These are phyloP conservation scores for Diaporthe destruens DNA, from an alignment of 2,329 filamentous ascomycete species.

Conservation along the genomic window DNA sequence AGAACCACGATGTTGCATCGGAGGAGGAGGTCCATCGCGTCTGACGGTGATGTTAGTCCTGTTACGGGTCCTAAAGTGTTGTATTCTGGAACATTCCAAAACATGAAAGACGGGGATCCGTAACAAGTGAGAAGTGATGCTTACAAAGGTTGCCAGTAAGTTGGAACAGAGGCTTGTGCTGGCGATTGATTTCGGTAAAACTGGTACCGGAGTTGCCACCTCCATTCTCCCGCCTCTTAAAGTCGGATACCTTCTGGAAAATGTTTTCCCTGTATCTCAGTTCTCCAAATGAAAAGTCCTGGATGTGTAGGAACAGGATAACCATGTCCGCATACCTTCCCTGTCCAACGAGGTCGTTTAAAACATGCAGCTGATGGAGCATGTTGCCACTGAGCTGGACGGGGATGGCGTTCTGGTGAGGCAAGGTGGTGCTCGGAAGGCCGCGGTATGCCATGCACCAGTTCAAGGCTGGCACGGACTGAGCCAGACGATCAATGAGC, in stretches of 20 bases:
- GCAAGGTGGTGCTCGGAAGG: background rate
- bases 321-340: constrained; percentile 43
- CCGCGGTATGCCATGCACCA: too few relatives aligned
- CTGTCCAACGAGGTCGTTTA: background rate
- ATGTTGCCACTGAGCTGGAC: background rate
- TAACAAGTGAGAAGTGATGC: too few relatives aligned
- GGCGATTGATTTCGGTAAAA: rapidly evolving
- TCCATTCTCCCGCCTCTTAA: constrained; percentile 57
- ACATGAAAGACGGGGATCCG: too few relatives aligned
- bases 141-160: constrained; percentile 53
- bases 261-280: constrained; percentile 59
- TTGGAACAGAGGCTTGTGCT: constrained; percentile 39
- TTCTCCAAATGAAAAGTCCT: too few relatives aligned
- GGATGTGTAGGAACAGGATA: background rate
- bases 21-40: constrained; percentile 58
- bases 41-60: too few relatives aligned
- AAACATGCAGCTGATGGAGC: background rate
- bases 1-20: constrained; percentile 63
- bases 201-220: constrained; percentile 44
- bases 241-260: constrained; percentile 59
- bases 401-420: too few relatives aligned
- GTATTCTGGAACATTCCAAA: too few relatives aligned
- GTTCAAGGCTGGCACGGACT: too few relatives aligned
- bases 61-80: too few relatives aligned
- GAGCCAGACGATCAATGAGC: constrained; percentile 48